Evolutionary conservation across 2,329 filamentous ascomycete genomes (phyloP), one percentile per base, ranked within the genome.

Genomic region (Pseudogymnoascus sp.): DNA sequence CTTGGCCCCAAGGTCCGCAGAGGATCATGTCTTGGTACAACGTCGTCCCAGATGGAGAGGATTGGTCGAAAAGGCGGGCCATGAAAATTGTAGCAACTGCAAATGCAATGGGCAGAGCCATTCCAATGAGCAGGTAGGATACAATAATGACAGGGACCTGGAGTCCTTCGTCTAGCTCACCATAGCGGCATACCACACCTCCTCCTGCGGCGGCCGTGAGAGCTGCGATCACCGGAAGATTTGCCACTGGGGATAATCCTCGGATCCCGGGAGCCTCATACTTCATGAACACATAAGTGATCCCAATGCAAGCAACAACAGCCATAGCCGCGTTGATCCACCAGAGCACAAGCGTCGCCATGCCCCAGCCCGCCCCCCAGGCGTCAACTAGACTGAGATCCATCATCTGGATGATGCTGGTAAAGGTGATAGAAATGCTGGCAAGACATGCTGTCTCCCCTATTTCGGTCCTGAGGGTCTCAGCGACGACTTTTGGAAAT

Each of bases 1-100:
- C 73, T 66, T 77, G 75, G 0, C 75, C 75, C 63, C 74, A 77
- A 0, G 77, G 76, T 0, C 75, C 76, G 64, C 72, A 75, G 8
- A 77, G 64, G 6, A 78, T 75, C 75, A 78, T 77, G 23, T 76
- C 73, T 59, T 76, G 72, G 62, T 73, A 75, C 16, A 74, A 68
- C 7, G 70, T 67, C 0, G 69, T 67, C 3, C 67, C 47, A 4
- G 65, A 54, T 1, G 71, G 72, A 11, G 67, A 69, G 4, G 62
- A 34, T 12, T 69, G 67, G 59, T 70, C 66, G 51, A 74, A 73
- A 26, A 75, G 71, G 5, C 74, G 70, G 14, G 70, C 68, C 51
- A 75, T 64, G 67, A 77, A 73, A 6, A 77, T 66, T 23, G 70
- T 69, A 54, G 74, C 69, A 26, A 76, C 68, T 2, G 66, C 70